Evolutionary conservation across 2,329 filamentous ascomycete genomes (phyloP), one percentile per base, ranked within the genome.

Genomic region (Monilinia vaccinii-corymbosi): DNA sequence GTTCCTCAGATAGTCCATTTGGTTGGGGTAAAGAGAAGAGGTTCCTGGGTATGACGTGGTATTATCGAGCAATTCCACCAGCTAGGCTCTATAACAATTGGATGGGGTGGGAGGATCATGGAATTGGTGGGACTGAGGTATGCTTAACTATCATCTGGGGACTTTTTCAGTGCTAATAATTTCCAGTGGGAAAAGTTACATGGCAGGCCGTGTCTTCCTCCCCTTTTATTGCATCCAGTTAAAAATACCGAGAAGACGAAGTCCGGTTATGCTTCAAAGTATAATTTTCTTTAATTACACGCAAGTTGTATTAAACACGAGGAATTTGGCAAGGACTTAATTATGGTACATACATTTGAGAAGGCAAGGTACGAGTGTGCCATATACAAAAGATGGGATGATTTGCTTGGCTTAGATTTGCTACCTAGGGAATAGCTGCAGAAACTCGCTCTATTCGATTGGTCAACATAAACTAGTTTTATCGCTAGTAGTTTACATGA

Each of bases 21-120:
- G 81, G 81, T 28, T 82, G 80, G 81, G 81, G 81, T 3, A 76
- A 78, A 59, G 82, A 85, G 66, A 77, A 78, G 13, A 75, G 82
- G 50, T 85, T 80, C 64, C 74, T 79, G 62, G 82, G 82, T n/a
- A 75, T 72, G 44, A 84, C 81, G 1, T 85, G 82, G 82, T 84
- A 85, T 71, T 84, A 79, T 71, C 77, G 81, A 38, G 80, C 82
- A 3, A 75, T 76, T 52, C 79, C 81, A 9, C 81, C 83, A 1
- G 80, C 80, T 67, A 75, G 81, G 46, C 68, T 86, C 45, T 85
- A 81, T 71, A 82, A 83, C 73, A 84, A 85, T 72, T 84, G 81
- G 77, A 78, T 85, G 75, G 83, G 83, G 23, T 83, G 80, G 72
- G 75, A 78, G 62, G 81, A 85, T 66, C 79, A 76, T 14, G 76